phyloP scores from a whole-genome alignment of 2,329 filamentous ascomycete species.

The Phialophora tarda region DNA sequence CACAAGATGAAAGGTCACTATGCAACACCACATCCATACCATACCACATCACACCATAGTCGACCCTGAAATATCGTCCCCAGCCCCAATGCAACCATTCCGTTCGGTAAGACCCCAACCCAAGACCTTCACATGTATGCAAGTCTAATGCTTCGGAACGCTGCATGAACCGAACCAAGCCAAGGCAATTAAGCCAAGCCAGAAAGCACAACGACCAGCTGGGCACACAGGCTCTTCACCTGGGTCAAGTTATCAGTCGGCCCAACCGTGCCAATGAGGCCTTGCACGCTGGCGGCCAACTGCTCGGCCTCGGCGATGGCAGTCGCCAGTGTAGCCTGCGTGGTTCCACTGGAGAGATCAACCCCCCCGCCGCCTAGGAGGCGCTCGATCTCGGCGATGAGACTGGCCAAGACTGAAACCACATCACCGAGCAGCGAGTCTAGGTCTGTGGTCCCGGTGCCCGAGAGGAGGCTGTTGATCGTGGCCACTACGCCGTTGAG shows the following conservation, averaged over 20 bases:
- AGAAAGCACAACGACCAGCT: conserved; percentile 17
- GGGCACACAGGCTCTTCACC: conserved; percentile 13
- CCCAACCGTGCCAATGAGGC: conserved; percentile 4
- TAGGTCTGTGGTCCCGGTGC: conserved; percentile 20
- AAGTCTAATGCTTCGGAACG: background rate
- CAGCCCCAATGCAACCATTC: too few species aligned
- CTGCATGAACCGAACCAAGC: background rate
- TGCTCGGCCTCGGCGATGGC: conserved; percentile 20
- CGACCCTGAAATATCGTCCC: too few species aligned
- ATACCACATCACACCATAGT: background rate
- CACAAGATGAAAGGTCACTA: background rate
- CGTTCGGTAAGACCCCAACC: background rate
- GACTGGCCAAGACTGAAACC: conserved; percentile 12
- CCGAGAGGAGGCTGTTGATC: conserved; percentile 18
- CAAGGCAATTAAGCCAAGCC: background rate
- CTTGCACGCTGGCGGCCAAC: conserved; percentile 13
- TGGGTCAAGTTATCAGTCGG: conserved; percentile 8
- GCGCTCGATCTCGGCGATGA: conserved; percentile 17
- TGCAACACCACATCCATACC: too few species aligned
- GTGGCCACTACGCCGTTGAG: conserved; percentile 15
- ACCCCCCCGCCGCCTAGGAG: conserved; percentile 9
- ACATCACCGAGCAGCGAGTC: conserved; percentile 9
- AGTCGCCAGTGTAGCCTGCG: conserved; percentile 4
- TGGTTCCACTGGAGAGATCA: background rate
- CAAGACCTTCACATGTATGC: background rate